Evolutionary conservation across 257 asterid species (phyloP).

Genomic region (Knoxia roxburghii): DNA sequence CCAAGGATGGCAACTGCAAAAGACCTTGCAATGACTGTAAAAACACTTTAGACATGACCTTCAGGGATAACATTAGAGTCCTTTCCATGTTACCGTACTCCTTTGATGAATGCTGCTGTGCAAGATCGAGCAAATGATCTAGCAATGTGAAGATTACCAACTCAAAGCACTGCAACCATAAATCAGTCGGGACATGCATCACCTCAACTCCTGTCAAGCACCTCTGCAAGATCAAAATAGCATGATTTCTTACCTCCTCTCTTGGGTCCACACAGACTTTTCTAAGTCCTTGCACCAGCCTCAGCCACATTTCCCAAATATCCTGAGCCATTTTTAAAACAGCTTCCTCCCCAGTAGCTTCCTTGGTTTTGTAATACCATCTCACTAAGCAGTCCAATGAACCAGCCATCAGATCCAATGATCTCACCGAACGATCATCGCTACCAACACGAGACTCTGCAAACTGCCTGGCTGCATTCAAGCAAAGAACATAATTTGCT

Average conservation of each 20-base stretch:
- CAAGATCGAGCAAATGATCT: constrained; percentile 58
- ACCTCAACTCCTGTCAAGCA: constrained; percentile 70
- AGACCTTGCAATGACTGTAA: constrained; percentile 55
- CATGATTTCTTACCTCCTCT: constrained; percentile 84
- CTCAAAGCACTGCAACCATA: constrained; percentile 80
- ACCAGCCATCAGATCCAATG: constrained; percentile 85
- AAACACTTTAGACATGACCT: constrained; percentile 62
- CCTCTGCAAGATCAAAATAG: constrained; percentile 57
- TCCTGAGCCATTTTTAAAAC: constrained; percentile 66
- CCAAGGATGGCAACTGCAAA: constrained; percentile 47
- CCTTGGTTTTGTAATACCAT: constrained; percentile 69
- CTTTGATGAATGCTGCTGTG: constrained; percentile 56
- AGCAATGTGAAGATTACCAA: constrained; percentile 62
- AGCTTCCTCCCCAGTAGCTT: constrained; percentile 60
- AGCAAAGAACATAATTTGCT: constrained; percentile 75
- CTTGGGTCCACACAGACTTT: constrained; percentile 73
- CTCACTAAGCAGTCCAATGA: constrained; percentile 64
- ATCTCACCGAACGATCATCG: constrained; percentile 59
- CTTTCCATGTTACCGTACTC: constrained; percentile 78
- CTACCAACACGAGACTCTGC: constrained; percentile 83
- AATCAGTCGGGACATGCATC: constrained; percentile 45
- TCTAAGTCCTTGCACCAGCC: constrained; percentile 75
- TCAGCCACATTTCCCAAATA: constrained; percentile 92
- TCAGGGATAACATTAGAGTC: constrained; percentile 54
- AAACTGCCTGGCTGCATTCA: constrained; percentile 83